Percentiles rank a stretch among this genome's conserved stretches.
These are phyloP conservation scores for Blastomyces parvus DNA, from an alignment of 2,329 filamentous ascomycete genomes.

Conservation along the genomic window DNA sequence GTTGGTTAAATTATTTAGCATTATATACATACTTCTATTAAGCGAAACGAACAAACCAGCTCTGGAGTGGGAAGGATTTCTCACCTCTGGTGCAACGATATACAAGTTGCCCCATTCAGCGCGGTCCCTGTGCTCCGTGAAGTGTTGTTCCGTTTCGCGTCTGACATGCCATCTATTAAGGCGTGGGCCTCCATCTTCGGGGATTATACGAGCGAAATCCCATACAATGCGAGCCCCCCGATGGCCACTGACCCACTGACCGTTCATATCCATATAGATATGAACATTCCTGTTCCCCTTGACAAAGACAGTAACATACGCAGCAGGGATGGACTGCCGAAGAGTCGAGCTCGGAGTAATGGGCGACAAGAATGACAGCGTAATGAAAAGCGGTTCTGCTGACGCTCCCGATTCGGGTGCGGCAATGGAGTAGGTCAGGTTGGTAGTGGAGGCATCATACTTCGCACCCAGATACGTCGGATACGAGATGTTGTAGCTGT, in stretches of 20 bases:
- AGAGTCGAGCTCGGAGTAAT: constrained; percentile 73
- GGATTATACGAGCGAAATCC: constrained; percentile 46
- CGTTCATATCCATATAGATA: constrained; percentile 58
- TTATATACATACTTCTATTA: not conserved
- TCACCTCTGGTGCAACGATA: constrained; percentile 58
- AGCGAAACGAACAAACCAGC: not conserved
- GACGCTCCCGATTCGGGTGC: constrained; percentile 30
- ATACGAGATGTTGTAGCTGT: constrained; percentile 49
- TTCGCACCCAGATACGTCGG: constrained; percentile 51
- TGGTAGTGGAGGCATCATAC: constrained; percentile 62
- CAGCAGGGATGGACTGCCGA: constrained; percentile 71
- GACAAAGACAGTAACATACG: constrained; percentile 63
- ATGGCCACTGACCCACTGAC: constrained; percentile 74
- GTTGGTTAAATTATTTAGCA: not conserved
- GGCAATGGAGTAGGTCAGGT: constrained; percentile 55
- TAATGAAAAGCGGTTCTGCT: constrained; percentile 29
- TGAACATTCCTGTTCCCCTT: constrained; percentile 56
- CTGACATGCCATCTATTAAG: constrained; percentile 38
- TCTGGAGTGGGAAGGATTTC: constrained; percentile 6
- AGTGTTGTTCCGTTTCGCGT: constrained; percentile 49
- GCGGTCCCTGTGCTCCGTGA: constrained; percentile 64
- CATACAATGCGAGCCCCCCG: constrained; percentile 60
- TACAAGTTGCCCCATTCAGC: constrained; percentile 76
- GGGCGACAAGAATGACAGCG: constrained; percentile 60
- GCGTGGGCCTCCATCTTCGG: constrained; percentile 30